Evolutionary conservation across 2,329 filamentous ascomycete genomes (phyloP), one percentile per base, ranked within the genome.

Genomic region (Pseudonectria buxi): DNA sequence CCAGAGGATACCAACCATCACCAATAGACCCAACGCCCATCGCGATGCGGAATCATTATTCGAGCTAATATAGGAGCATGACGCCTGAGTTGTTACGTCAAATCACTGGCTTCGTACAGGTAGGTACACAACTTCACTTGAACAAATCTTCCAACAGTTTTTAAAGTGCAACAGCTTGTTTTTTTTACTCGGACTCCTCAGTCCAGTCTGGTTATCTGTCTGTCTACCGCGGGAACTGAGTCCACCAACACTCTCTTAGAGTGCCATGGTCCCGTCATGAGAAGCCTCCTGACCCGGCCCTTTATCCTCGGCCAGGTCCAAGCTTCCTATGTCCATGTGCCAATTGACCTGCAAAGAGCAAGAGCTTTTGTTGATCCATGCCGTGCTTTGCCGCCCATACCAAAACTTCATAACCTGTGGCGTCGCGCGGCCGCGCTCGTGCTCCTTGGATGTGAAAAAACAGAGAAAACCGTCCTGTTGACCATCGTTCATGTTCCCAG

Each of bases 341-440:
- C 50, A 47, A 44, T 46, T 22, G 43, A 48, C 49, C 45, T 53
- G 39, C 47, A 47, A 54, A 54, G 51, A 53, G 50, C 51, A 52
- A 54, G 49, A 54, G 50, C 50, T 43, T 49, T 50, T 39, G 46
- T 49, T 51, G 46, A 50, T 52, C 46, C 43, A 41, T 52, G 49
- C 47, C 49, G 49, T 52, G 49, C 51, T 50, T 40, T 52, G 46
- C 49, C 55, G 50, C 57, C 54, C 54, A 56, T 52, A 49, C 53
- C 55, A 53, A 59, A 53, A 59, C 56, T 55, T 51, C 56, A 59
- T 59, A 55, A 55, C 57, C 57, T 56, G 39, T 41, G 56, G 49
- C 50, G 53, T 58, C 56, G 58, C 59, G 55, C 58, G 55, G 55
- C 55, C 46, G 56, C 50, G 54, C 54, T 55, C 57, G 51, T 58